Base-by-base conservation (phyloP, 2,329 filamentous ascomycete species). In the Diplocarpon rosae region DNA sequence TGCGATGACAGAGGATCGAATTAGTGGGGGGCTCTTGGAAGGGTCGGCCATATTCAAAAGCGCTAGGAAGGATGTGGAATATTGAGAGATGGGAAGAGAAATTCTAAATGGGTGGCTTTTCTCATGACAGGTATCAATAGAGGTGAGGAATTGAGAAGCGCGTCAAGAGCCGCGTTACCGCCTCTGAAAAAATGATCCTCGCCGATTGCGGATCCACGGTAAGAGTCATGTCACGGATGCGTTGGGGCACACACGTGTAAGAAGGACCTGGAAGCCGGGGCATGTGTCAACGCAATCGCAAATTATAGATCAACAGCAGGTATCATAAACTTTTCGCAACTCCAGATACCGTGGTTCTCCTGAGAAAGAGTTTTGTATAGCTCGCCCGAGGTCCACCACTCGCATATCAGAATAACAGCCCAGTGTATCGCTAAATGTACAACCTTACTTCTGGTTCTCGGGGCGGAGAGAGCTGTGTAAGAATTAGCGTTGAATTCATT, bases 401-500 rank as follows among this genome's bases (percentile, higher is more conserved):
- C 45, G 45, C 37, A 45, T 51, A 47, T 47, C 46, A 52, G 45
- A 56, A 55, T 52, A 46, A 28, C 41, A 46, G 31, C 45, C 44
- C 37, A 28, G 40, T 14, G 33, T 28, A 30, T 37, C 33, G 29
- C 17, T 38, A 45, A 37, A 45, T 14, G 13, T 10, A 37, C 41
- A 46, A 37, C 41, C 41, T 55, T 58, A 85, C 69, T 85, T 82
- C 70, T 84, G 78, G 76, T 90, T 90, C 76, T 92, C 85, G 57
- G 85, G 85, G 64, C 85, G 84, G 65, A 92, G 83, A 63, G 78
- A 73, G 59, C 79, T 81, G 55, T 53, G 38, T 45, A 45, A 45
- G 39, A 45, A 43, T 58, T 48, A 51, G 49, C 17, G 31, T n/a
- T n/a, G n/a, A n/a, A 47, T 34, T 32, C 4, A 15, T 20, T 40